Evolutionary conservation across 257 asterid genomes (phyloP), one percentile per base, ranked within the genome.

Genomic region (Fraxinus anomala): DNA sequence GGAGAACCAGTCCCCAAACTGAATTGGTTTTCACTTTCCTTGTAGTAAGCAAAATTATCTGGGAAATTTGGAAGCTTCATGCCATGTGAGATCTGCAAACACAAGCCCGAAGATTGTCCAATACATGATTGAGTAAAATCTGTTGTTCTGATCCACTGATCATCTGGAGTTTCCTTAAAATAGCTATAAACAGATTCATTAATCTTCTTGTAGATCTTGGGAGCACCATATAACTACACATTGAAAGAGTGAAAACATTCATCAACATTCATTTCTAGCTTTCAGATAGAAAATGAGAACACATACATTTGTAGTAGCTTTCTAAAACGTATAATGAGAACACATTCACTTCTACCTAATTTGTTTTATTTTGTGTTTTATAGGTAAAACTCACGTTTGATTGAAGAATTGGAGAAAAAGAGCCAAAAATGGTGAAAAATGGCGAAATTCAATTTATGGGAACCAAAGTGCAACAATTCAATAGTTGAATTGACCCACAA

Each of bases 91-190:
- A 95, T 87, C 86, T 88, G 84, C 76, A 95, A 83, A 75, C 97
- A 93, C 80, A 95, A 44, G 19, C 96, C 90, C 23, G 99, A 93
- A 74, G 98, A 89, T 73, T 91, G 97, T 59, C 99, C 99, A 13
- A 93, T 90, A 70, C 81, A 78, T 26, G 85, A 83, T 61, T 79
- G 72, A 54, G 98, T 84, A 72, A 91, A 95, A 77, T 95, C 98
- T 4, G 94, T 88, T 9, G 98, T 93, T 81, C 99, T 89, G 21
- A 91, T 83, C 97, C 97, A 93, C 79, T 90, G 97, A 30, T 91
- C 97, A 70, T 93, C 97, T 36, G 83, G 90, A 66, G 88, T 68
- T 40, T 88, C 89, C 82, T 0, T 19, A 54, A 0, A 89, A 77
- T 23, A 95, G 85, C 86, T 70, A 56, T 44, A 78, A 4, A 16